Base-by-base conservation (phyloP, 2,329 filamentous ascomycete species). In the Cordyceps sp. region DNA sequence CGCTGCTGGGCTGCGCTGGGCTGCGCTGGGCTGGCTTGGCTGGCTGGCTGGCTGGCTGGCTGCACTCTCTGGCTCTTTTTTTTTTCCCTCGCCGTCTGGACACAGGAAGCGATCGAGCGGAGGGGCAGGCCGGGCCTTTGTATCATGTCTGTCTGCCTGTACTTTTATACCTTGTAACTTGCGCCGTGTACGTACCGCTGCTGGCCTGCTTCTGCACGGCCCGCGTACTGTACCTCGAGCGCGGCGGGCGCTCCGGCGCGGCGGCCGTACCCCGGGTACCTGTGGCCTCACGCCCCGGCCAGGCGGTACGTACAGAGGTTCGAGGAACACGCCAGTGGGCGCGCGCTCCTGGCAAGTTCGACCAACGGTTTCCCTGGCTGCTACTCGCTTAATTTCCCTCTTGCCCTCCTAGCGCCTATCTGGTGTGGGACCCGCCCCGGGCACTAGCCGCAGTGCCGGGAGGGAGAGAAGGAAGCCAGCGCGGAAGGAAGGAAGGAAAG, bases 71-170 rank as follows among this genome's bases (percentile, higher is more conserved):
- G n/a, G n/a, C n/a, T n/a, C n/a, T n/a, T n/a, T n/a, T n/a, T n/a
- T n/a, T n/a, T n/a, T n/a, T n/a, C 18, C 22, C 30, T 26, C 22
- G 26, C 30, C 26, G 30, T 12, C 21, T 24, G 23, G 17, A 24
- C 22, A 24, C 22, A 31, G 49, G 50, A 55, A 54, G 49, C 48
- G 50, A 54, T 50, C 47, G 50, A 50, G 53, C 54, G 55, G 55
- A 57, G 54, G 54, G 55, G 55, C 54, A 55, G 50, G 54, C 51
- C 49, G 37, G 52, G 49, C 50, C 53, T 55, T 57, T 53, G 38
- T 57, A 58, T 58, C 39, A 56, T 55, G 54, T 54, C 50, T 51
- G 47, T 50, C 45, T 48, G 46, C 50, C 46, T 58, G 52, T 54
- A 57, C 54, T 59, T 58, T 58, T 59, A 59, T 59, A 59, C 55